These are phyloP conservation scores for Rhizophlyctis rosea DNA, from an alignment of 192 early-diverging fungal species.

Conservation along the genomic window DNA sequence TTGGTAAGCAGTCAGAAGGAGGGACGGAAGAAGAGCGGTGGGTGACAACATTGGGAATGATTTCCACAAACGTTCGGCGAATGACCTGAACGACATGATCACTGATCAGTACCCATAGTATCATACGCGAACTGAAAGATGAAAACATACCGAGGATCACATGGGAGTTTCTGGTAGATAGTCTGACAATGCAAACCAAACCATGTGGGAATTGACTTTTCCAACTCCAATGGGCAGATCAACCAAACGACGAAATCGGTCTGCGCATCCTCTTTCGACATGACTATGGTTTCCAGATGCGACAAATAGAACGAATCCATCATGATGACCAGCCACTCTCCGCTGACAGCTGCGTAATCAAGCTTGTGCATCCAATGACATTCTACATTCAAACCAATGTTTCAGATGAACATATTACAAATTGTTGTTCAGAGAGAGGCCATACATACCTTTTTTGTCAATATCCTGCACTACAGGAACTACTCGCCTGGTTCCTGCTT, in stretches of 20 bases:
- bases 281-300: neutral
- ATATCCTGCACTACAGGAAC: conserved; percentile 5
- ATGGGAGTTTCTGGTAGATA: neutral
- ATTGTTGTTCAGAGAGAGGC: neutral
- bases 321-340: conserved; percentile 19
- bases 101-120: too few relatives aligned
- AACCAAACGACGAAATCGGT: conserved; percentile 8
- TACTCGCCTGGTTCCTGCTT: conserved; percentile 5
- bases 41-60: too few relatives aligned
- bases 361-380: conserved; percentile 10
- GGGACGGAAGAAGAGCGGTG: too few relatives aligned
- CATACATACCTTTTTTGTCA: conserved; percentile 9
- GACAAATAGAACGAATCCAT: conserved; percentile 8
- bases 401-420: neutral
- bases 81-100: too few relatives aligned
- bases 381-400: neutral
- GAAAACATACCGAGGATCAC: neutral
- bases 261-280: neutral
- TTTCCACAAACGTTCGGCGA: too few relatives aligned
- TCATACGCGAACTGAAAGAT: too few relatives aligned
- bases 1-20: too few relatives aligned
- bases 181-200: neutral
- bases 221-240: neutral
- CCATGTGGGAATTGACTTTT: conserved; percentile 4
- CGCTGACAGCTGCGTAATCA: conserved; percentile 2